phyloP scores from a whole-genome alignment of 139 green algal species.

The Trebouxia sp. region DNA sequence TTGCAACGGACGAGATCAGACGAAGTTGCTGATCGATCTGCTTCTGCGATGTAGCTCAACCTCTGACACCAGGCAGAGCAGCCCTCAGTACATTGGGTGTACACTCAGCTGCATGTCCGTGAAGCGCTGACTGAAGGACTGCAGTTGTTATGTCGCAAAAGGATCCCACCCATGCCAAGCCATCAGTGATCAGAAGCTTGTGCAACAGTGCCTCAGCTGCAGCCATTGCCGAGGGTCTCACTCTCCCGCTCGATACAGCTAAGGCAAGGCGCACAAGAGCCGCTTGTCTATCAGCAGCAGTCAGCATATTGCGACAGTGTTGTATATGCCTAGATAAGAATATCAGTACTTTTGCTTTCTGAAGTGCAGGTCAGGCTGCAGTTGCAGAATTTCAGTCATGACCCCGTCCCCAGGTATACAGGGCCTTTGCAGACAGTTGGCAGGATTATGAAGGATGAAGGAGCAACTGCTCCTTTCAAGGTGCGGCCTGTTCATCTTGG shows the following conservation, averaged over 20 bases:
- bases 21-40: too few species aligned
- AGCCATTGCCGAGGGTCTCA: slow-evolving; percentile 37
- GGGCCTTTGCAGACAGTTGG: slow-evolving; percentile 39
- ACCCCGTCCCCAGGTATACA: slow-evolving; percentile 18
- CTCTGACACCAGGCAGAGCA: too few species aligned
- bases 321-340: neutral
- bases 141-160: too few species aligned
- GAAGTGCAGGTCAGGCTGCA: slow-evolving; percentile 46
- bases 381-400: slow-evolving; percentile 38
- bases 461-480: slow-evolving; percentile 39
- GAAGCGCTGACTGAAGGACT: neutral
- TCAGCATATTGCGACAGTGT: neutral
- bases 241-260: slow-evolving; percentile 49
- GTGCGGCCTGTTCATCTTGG: neutral
- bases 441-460: slow-evolving; percentile 43
- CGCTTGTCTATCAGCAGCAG: neutral
- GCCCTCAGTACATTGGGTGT: too few species aligned
- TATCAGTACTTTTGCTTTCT: neutral
- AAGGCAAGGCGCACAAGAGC: slow-evolving; percentile 21
- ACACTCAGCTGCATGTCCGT: neutral
- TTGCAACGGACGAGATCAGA: too few species aligned
- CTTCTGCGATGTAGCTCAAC: too few species aligned
- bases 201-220: slow-evolving; percentile 33
- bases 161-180: neutral
- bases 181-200: slow-evolving; percentile 18